Evolutionary conservation across 2,329 filamentous ascomycete species (phyloP).

Genomic region (Clarireedia hainanense): DNA sequence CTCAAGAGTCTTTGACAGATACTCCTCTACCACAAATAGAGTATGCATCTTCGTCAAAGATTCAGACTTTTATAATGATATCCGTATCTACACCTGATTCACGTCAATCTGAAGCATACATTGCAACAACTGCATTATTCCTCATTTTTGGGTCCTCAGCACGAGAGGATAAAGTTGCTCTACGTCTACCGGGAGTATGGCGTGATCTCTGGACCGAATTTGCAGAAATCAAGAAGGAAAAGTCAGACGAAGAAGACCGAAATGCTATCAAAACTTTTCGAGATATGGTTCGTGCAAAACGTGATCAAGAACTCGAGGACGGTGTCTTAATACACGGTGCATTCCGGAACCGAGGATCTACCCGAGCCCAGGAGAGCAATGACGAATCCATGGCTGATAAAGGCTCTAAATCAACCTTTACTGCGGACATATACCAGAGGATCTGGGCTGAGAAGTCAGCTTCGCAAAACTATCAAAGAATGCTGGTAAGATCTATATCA

Average conservation of each 20-base stretch:
- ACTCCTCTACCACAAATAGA: slow-evolving; percentile 25
- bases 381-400: slow-evolving; percentile 37
- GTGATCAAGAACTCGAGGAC: slow-evolving; percentile 63
- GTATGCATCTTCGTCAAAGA: slow-evolving; percentile 34
- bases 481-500: slow-evolving; percentile 50
- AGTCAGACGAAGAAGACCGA: slow-evolving; percentile 64
- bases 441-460: slow-evolving; percentile 53
- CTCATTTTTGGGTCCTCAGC: slow-evolving; percentile 67
- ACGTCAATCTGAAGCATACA: slow-evolving; percentile 79
- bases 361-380: slow-evolving; percentile 39
- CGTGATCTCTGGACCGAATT: slow-evolving; percentile 82
- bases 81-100: slow-evolving; percentile 64
- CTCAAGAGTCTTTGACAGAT: slow-evolving; percentile 46
- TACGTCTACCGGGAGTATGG: slow-evolving; percentile 73
- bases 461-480: slow-evolving; percentile 60
- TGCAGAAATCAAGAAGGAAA: slow-evolving; percentile 58
- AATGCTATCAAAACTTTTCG: slow-evolving; percentile 59
- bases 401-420: slow-evolving; percentile 21
- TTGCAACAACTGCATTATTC: slow-evolving; percentile 77
- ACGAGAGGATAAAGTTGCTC: slow-evolving; percentile 78
- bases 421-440: slow-evolving; percentile 38
- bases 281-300: slow-evolving; percentile 57
- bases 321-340: slow-evolving; percentile 70
- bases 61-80: slow-evolving; percentile 65
- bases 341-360: slow-evolving; percentile 54